Conservation (phyloP, 257 asterid genomes). For the Solanum verrucosum region DNA sequence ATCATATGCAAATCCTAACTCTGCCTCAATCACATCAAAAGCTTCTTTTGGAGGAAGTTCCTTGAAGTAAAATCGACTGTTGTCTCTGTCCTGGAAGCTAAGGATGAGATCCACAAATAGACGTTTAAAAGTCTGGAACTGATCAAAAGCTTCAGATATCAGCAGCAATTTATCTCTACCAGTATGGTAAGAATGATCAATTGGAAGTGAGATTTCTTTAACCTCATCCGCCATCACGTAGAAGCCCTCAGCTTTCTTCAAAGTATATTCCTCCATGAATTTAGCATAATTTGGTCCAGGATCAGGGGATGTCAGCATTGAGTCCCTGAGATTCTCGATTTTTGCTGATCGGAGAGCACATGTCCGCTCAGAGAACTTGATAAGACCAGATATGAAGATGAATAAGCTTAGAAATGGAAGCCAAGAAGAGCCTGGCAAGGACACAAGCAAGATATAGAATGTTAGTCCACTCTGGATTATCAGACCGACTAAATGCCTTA, state of each 20-base stretch:
- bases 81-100: slow-evolving; percentile 44
- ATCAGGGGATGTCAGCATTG: slow-evolving; percentile 34
- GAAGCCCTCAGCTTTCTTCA: slow-evolving; percentile 34
- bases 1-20: slow-evolving; percentile 41
- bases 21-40: slow-evolving; percentile 38
- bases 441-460: slow-evolving; percentile 19
- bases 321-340: slow-evolving; percentile 16
- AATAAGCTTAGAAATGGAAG: slow-evolving; percentile 11
- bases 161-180: not conserved
- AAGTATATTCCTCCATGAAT: slow-evolving; percentile 31
- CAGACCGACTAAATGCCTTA: slow-evolving; percentile 35
- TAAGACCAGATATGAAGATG: slow-evolving; percentile 21
- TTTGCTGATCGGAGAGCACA: slow-evolving; percentile 26
- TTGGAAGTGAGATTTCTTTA: slow-evolving; percentile 20
- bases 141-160: slow-evolving; percentile 18
- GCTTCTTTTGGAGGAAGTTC: not conserved
- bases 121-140: slow-evolving; percentile 31
- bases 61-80: slow-evolving; percentile 27
- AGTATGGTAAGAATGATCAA: not conserved
- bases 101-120: slow-evolving; percentile 45
- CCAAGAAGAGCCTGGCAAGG: slow-evolving; percentile 26
- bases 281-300: slow-evolving; percentile 48
- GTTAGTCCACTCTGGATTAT: slow-evolving; percentile 30
- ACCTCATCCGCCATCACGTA: slow-evolving; percentile 23
- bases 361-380: slow-evolving; percentile 34